Conservation (phyloP, 106 monocot species). For the Allium fistulosum region DNA sequence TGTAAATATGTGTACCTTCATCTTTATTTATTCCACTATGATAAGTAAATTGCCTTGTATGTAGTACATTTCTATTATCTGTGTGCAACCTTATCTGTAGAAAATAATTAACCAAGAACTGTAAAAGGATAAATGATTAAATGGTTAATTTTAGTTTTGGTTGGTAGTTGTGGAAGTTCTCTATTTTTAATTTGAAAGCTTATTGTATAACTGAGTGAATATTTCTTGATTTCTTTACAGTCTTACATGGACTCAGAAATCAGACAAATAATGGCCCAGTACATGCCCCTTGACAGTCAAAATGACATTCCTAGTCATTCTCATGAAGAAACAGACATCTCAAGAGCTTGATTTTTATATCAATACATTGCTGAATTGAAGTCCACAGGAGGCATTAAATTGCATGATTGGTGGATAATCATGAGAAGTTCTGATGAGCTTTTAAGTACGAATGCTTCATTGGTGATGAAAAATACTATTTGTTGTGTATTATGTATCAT, state of each 20-base stretch:
- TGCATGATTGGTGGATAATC: too few species aligned
- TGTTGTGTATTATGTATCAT: too few species aligned
- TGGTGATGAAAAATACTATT: too few species aligned
- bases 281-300: constrained; percentile 77
- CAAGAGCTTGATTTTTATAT: constrained; percentile 3
- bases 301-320: constrained; percentile 27
- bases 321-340: constrained; percentile 11
- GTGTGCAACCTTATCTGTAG: neutral
- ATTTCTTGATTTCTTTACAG: constrained; percentile 10
- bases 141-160: neutral
- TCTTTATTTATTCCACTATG: too few species aligned
- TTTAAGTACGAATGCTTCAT: too few species aligned
- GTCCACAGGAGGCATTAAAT: too few species aligned
- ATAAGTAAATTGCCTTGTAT: neutral
- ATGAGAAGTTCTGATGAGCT: too few species aligned
- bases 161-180: neutral
- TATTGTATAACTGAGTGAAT: neutral
- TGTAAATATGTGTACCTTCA: too few species aligned
- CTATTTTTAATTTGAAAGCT: neutral
- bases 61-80: neutral
- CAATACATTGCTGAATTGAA: neutral
- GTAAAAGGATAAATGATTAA: neutral
- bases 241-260: constrained; percentile 54
- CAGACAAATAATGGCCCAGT: constrained; percentile 74
- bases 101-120: neutral